Conservation (phyloP, 768 basidiomycete genomes). For the Pleurotus salmoneostramineus region DNA sequence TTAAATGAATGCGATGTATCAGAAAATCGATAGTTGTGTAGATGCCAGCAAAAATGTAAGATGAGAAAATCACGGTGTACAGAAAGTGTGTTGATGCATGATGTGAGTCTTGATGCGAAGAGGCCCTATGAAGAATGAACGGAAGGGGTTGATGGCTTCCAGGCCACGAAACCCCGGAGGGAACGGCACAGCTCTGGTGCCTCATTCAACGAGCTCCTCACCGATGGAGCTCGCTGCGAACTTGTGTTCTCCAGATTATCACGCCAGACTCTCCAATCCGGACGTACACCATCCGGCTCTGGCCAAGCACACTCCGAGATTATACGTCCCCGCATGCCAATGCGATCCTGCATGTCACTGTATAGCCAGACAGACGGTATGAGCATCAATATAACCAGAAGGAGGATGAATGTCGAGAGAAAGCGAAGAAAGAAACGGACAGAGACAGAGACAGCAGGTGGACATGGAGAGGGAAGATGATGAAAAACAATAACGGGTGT, state of each 20-base stretch:
- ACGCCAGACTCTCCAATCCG: constrained; percentile 55
- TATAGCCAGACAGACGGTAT: constrained; percentile 3
- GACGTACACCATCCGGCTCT: constrained; percentile 41
- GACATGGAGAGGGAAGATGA: background rate
- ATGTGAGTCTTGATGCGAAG: background rate
- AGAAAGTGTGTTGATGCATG: too few species aligned
- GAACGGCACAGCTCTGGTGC: constrained; percentile 36
- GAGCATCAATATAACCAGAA: background rate
- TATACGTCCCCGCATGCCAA: constrained; percentile 52
- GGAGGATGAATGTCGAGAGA: background rate
- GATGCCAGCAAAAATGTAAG: too few species aligned
- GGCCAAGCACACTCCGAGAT: constrained; percentile 46
- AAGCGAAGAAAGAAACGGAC: background rate
- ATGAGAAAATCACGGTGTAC: too few species aligned
- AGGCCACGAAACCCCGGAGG: constrained; percentile 53
- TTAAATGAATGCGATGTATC: too few species aligned
- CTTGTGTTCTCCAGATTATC: constrained; percentile 24
- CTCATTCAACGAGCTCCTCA: constrained; percentile 1
- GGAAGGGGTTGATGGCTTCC: constrained; percentile 30
- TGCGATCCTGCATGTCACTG: constrained; percentile 77
- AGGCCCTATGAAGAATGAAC: background rate
- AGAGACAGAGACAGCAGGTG: too few species aligned
- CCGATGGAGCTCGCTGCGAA: constrained; percentile 8
- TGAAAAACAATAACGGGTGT: constrained; percentile 17
- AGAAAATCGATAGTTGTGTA: too few species aligned